These are phyloP conservation scores for Telfairia occidentalis DNA, from an alignment of 331 rosid genomes.

Conservation along the genomic window DNA sequence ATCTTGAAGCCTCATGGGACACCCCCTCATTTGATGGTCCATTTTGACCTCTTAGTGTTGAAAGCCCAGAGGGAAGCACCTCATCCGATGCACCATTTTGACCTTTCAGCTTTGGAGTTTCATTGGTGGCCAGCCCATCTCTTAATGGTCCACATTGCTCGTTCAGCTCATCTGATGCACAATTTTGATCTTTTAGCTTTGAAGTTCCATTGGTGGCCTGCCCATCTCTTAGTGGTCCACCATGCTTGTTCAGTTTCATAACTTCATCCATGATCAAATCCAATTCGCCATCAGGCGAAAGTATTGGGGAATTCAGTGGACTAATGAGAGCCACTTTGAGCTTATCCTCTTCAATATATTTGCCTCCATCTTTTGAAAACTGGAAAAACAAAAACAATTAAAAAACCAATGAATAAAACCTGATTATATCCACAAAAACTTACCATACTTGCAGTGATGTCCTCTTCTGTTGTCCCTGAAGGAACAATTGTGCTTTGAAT, in stretches of 20 bases:
- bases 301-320: constrained; percentile 46
- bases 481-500: constrained; percentile 67
- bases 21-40: constrained; percentile 38
- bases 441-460: constrained; percentile 74
- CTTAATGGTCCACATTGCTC: constrained; percentile 1
- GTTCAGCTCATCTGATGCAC: background rate
- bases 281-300: constrained; percentile 47
- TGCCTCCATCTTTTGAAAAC: constrained; percentile 58
- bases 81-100: background rate
- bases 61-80: background rate
- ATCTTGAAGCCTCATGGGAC: constrained; percentile 20
- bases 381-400: constrained; percentile 26
- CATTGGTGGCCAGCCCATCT: background rate
- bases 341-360: constrained; percentile 64
- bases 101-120: constrained; percentile 1
- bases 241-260: background rate
- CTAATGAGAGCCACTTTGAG: constrained; percentile 54
- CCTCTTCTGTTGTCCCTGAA: constrained; percentile 41
- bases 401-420: constrained; percentile 14
- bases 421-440: constrained; percentile 14
- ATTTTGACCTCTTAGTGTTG: constrained; percentile 12
- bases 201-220: background rate
- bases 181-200: constrained; percentile 4
- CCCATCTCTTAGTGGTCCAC: constrained; percentile 5
- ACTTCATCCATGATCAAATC: constrained; percentile 31